Evolutionary conservation across 1,284 basidiomycete species (phyloP).

Genomic region (Bjerkandera adusta): DNA sequence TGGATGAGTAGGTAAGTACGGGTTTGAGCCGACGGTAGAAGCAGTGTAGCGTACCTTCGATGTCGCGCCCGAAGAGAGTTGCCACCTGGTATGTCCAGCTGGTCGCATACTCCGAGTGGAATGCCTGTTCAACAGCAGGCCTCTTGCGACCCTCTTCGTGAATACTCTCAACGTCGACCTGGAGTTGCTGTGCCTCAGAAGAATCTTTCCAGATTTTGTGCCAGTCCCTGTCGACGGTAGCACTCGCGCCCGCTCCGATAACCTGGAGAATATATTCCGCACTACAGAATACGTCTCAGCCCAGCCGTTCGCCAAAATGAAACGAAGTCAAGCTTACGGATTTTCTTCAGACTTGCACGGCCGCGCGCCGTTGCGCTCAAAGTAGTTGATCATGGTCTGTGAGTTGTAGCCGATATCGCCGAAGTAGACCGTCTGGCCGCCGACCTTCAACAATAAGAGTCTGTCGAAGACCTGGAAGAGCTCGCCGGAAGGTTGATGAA

Average conservation of each 20-base stretch:
- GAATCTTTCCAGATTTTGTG: slow-evolving; percentile 32
- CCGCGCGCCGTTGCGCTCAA: slow-evolving; percentile 58
- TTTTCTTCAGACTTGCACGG: slow-evolving; percentile 39
- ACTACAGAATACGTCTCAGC: slow-evolving; percentile 8
- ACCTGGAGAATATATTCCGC: slow-evolving; percentile 67
- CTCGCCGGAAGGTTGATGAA: slow-evolving; percentile 72
- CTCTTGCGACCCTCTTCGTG: slow-evolving; percentile 31
- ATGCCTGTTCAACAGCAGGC: slow-evolving; percentile 27
- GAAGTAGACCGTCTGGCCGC: slow-evolving; percentile 79
- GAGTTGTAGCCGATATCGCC: slow-evolving; percentile 68
- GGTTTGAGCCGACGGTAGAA: not conserved
- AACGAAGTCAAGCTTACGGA: slow-evolving; percentile 35
- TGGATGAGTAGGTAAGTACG: not conserved
- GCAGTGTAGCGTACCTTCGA: slow-evolving; percentile 23
- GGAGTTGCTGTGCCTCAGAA: slow-evolving; percentile 21
- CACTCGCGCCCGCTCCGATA: slow-evolving; percentile 59
- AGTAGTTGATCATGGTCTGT: slow-evolving; percentile 62
- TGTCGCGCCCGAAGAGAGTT: slow-evolving; percentile 48
- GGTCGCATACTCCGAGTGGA: slow-evolving; percentile 48
- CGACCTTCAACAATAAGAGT: slow-evolving; percentile 56
- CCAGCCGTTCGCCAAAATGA: slow-evolving; percentile 22
- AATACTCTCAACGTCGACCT: slow-evolving; percentile 30
- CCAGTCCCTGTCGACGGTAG: slow-evolving; percentile 34
- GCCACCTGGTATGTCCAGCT: slow-evolving; percentile 42
- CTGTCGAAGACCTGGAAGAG: slow-evolving; percentile 73